Base-by-base conservation (phyloP, 1,284 basidiomycete species). In the Ceratobasidium theobromae region DNA sequence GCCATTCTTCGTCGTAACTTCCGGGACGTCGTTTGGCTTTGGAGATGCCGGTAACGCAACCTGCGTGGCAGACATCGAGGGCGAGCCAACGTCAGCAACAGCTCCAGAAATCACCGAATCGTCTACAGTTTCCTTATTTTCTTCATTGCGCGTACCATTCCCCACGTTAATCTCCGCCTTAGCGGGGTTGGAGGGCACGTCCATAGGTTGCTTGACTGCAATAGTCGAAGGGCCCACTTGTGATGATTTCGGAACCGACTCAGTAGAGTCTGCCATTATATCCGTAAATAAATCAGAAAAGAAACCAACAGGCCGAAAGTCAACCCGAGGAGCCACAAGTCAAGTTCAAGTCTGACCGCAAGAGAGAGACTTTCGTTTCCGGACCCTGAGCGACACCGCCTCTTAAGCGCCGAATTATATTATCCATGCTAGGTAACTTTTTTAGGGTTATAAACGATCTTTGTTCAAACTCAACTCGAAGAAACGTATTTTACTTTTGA, bases 181-280 rank as follows among this genome's bases (percentile, higher is more conserved):
- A 6, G 43, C 46, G 16, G 43, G 43, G 55, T 45, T 35, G 5
- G 57, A 16, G 57, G 57, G 57, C 46, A 35, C 57, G 57, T 51
- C 57, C 21, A 60, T 35, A 40, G 38, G 45, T 60, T 60, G 43
- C 32, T 60, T 45, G 54, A 58, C 28, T 9, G 57, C 38, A 14
- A 60, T 60, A 5, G 46, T 51, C 4, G 57, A 40, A 40, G 57
- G 57, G 16, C 49, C 57, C 12, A 25, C 46, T 35, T 30, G 43
- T 9, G 45, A 41, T 1, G 54, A 48, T 21, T 11, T 49, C 45
- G 57, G 57, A 6, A 32, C 45, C 23, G 57, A 60, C 3, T 40
- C 57, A 25, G 57, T 25, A 21, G 27, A 11, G 48, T 27, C 32
- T 21, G 45, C 57, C 57, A 60, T 60, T 14, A 2, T 60, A 16